Conservation (phyloP, 306 rosid genomes). For the Malus fusca region DNA sequence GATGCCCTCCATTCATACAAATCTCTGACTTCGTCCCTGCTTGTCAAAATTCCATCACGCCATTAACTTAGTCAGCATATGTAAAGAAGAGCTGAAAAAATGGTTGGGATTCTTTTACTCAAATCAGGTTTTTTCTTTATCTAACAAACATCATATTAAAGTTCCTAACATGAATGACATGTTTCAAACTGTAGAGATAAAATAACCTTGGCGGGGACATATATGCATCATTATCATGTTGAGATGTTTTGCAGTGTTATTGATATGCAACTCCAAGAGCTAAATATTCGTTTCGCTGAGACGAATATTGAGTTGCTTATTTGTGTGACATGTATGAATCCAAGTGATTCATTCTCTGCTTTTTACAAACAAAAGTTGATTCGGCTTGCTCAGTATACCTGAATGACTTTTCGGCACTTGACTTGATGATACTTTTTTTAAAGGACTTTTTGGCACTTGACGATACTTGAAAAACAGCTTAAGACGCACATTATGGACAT, state of each 20-base stretch:
- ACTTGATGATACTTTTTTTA: neutral
- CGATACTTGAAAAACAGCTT: conserved; percentile 5
- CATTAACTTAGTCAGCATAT: neutral
- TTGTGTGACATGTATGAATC: neutral
- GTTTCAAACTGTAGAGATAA: neutral
- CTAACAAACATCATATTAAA: neutral
- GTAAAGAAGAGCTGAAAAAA: neutral
- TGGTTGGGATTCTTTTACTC: conserved; percentile 5
- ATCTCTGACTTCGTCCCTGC: too few relatives aligned
- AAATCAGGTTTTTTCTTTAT: neutral
- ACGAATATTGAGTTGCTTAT: conserved; percentile 1
- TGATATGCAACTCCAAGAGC: conserved; percentile 6
- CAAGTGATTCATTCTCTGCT: neutral
- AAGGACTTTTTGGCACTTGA: neutral
- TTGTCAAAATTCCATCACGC: neutral
- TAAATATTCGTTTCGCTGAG: neutral
- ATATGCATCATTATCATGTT: conserved; percentile 1
- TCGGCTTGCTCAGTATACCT: neutral
- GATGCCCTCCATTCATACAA: too few relatives aligned
- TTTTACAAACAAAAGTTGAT: conserved; percentile 3
- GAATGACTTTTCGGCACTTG: neutral
- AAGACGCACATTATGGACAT: conserved; percentile 1
- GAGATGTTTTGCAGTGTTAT: neutral
- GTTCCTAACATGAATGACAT: neutral
- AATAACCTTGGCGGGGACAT: neutral